Evolutionary conservation across 2,329 filamentous ascomycete species (phyloP), one percentile per base, ranked within the genome.

Genomic region (Clonostachys byssicola): DNA sequence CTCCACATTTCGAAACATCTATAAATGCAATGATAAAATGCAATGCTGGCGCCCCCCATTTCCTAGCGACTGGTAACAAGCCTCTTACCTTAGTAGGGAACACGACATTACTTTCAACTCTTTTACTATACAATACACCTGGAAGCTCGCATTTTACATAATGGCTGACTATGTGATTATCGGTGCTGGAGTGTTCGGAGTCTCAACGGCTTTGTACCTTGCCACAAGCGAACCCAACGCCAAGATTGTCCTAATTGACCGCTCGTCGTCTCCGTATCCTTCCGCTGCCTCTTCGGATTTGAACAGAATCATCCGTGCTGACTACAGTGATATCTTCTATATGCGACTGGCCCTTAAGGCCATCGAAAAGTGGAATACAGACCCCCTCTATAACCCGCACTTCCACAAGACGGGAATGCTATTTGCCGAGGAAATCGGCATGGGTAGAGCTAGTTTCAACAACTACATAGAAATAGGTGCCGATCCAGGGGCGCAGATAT

Each of bases 271-370:
- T n/a, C 44, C 44, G 9, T 17, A 18, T 23, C 18, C 34, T 14
- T 12, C n/a, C 5, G 44, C 30, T 33, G 80, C 77, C 1, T 78
- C 71, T 33, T 77, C 78, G 49, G 78, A 83, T 54, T 56, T 82
- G 43, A 83, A 82, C 58, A 83, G 83, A 62, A 82, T 83, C 48
- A 66, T 83, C 42, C 71, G 79, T 2, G 76, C 72, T 12, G 77
- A 81, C 53, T 81, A 82, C 51, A 75, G 78, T 50, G 75, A 81
- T 50, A 64, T 67, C 0, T 80, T 75, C 52, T 81, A 83, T 50
- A 74, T 75, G 2, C 65, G 77, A 12, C 56, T 81, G 38, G 71
- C 77, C 3, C 62, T 80, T 46, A 73, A 76, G 42, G 68, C 73
- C 1, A 61, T 72, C 9, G 46, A 53, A 5, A 54, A 56, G 1